phyloP scores from a whole-genome alignment of 805 yeast genomes.

The Diddensiella santjacobensis region DNA sequence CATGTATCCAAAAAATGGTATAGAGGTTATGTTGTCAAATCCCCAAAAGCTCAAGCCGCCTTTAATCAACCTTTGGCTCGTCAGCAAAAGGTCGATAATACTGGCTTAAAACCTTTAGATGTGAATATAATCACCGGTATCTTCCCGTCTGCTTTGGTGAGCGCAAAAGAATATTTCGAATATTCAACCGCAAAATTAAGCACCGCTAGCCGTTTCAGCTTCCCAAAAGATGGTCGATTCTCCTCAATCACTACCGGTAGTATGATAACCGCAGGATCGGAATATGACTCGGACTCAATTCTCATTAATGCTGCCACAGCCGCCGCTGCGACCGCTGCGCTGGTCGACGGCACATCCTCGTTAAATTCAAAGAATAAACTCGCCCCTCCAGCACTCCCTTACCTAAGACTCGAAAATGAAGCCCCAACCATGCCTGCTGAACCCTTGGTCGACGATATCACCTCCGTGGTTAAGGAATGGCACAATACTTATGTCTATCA shows the following conservation, averaged over 20 bases:
- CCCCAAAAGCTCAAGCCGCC: constrained; percentile 41
- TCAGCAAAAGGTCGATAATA: constrained; percentile 31
- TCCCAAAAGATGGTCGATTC: constrained; percentile 1
- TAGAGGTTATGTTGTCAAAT: constrained; percentile 66
- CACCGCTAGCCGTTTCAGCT: not conserved
- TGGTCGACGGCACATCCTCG: not conserved
- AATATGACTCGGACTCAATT: constrained; percentile 1
- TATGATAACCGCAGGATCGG: constrained; percentile 2
- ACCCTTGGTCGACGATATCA: constrained; percentile 33
- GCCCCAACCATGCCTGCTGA: constrained; percentile 21
- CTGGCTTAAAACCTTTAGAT: constrained; percentile 25
- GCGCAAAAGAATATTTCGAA: constrained; percentile 25
- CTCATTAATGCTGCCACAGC: constrained; percentile 1
- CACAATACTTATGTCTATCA: constrained; percentile 26
- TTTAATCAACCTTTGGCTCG: constrained; percentile 30
- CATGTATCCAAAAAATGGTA: constrained; percentile 60
- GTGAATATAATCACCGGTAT: constrained; percentile 23
- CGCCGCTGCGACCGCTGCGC: not conserved
- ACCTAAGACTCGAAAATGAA: constrained; percentile 24
- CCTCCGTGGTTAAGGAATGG: constrained; percentile 34
- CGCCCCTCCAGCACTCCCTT: constrained; percentile 25
- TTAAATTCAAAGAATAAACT: constrained; percentile 11
- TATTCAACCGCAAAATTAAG: constrained; percentile 1
- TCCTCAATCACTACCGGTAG: constrained; percentile 2
- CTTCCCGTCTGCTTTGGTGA: constrained; percentile 27